Evolutionary conservation across 768 basidiomycete genomes (phyloP).

Genomic region (Suillus clintonianus): DNA sequence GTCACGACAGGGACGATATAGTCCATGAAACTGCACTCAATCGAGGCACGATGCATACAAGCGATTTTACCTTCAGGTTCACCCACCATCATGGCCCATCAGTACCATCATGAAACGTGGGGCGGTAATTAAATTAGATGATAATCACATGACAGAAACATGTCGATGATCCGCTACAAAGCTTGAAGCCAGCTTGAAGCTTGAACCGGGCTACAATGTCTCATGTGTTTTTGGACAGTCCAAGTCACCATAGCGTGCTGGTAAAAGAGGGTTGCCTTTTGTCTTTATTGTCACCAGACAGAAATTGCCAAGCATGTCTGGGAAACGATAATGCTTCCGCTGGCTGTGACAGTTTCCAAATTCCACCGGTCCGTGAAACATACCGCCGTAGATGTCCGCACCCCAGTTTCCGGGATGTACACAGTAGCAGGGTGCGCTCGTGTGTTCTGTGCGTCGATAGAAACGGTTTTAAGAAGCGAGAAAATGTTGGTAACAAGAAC

Average conservation of each 20-base stretch:
- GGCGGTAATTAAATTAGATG: slow-evolving; percentile 12
- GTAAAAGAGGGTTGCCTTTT: too few species aligned
- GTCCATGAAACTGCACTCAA: not conserved
- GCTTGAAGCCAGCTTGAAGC: not conserved
- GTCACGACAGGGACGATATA: not conserved
- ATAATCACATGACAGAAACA: not conserved
- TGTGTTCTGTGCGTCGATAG: not conserved
- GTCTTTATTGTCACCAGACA: too few species aligned
- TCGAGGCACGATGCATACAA: not conserved
- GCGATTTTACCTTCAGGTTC: not conserved
- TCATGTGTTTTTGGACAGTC: not conserved
- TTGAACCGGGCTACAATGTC: not conserved
- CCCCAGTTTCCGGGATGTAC: not conserved
- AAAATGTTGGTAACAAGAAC: not conserved
- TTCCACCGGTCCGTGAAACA: not conserved
- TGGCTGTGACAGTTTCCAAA: not conserved
- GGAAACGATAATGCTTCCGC: not conserved
- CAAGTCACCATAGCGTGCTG: not conserved
- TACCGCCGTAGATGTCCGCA: not conserved
- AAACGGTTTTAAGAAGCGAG: not conserved
- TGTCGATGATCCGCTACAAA: too few species aligned
- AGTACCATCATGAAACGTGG: not conserved
- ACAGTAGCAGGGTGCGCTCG: not conserved
- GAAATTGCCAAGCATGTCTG: not conserved
- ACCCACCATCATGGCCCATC: not conserved